phyloP scores from a whole-genome alignment of 805 yeast species.

The Candida dajiaensis region DNA sequence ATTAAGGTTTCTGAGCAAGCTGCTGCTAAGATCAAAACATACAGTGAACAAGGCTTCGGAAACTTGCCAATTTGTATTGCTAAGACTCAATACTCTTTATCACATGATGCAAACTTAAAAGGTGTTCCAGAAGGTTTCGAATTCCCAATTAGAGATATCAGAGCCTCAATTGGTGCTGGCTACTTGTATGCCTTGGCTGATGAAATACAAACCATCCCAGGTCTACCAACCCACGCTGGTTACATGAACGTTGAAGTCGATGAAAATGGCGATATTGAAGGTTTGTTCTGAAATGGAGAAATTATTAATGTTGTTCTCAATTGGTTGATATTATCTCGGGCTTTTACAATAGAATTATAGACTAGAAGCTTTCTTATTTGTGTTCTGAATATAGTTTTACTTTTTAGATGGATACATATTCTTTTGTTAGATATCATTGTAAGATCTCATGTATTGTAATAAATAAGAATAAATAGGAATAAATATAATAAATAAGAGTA shows the following conservation, averaged over 20 bases:
- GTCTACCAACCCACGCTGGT: slow-evolving; percentile 80
- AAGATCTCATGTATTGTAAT: slow-evolving; percentile 1
- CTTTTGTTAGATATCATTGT: slow-evolving; percentile 1
- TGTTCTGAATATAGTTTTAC: neutral
- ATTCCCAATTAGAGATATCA: slow-evolving; percentile 76
- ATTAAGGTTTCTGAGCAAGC: slow-evolving; percentile 69
- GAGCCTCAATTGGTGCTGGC: slow-evolving; percentile 79
- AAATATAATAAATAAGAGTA: slow-evolving; percentile 3
- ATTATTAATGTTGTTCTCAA: neutral
- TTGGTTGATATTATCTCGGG: neutral
- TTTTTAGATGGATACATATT: neutral
- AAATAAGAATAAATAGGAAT: slow-evolving; percentile 2
- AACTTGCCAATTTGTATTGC: slow-evolving; percentile 80
- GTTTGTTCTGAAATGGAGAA: slow-evolving; percentile 50
- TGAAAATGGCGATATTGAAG: slow-evolving; percentile 77
- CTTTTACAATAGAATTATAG: neutral
- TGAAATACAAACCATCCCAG: slow-evolving; percentile 82
- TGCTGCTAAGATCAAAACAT: slow-evolving; percentile 60
- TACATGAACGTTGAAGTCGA: slow-evolving; percentile 82
- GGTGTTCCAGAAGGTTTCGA: slow-evolving; percentile 79
- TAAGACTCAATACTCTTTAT: slow-evolving; percentile 78
- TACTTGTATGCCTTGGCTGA: slow-evolving; percentile 82
- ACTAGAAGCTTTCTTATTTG: neutral
- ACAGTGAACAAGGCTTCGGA: slow-evolving; percentile 70
- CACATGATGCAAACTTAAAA: slow-evolving; percentile 76